A percentile compares a stretch with the other conserved stretches of the same genome.
Conservation (phyloP, 2,329 filamentous ascomycete genomes). For the Clarireedia paspali region DNA sequence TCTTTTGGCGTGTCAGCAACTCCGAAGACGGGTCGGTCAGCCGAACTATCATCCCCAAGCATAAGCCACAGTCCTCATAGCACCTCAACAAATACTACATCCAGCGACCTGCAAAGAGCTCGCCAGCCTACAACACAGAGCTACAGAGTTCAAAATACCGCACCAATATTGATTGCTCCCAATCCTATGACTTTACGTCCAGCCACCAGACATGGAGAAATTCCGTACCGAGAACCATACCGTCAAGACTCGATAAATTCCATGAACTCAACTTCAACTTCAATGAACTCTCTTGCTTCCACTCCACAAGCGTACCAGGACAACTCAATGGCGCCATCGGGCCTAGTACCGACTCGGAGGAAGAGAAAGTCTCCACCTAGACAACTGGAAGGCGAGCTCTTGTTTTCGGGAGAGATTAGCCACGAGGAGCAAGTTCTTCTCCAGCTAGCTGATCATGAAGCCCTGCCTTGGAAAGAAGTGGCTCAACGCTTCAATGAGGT, state of each 20-base stretch:
- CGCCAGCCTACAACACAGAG: conserved; percentile 10
- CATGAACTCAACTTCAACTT: conserved; percentile 19
- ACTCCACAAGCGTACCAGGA: conserved; percentile 11
- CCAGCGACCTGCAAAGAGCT: conserved; percentile 10
- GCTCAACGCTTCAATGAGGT: conserved; percentile 25
- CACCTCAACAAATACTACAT: conserved; percentile 15
- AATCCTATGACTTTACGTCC: conserved; percentile 15
- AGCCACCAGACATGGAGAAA: conserved; percentile 10
- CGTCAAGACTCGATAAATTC: conserved; percentile 21
- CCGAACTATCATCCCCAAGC: conserved; percentile 14
- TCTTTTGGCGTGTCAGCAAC: conserved; percentile 21
- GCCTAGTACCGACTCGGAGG: conserved; percentile 8
- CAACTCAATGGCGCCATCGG: neutral
- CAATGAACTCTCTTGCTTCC: conserved; percentile 14
- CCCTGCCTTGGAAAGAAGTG: conserved; percentile 31
- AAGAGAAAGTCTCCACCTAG: conserved; percentile 21
- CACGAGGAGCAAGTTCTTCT: conserved; percentile 29
- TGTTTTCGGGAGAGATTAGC: conserved; percentile 17
- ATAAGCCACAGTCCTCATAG: conserved; percentile 15
- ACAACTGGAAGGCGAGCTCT: conserved; percentile 8
- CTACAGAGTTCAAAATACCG: conserved; percentile 10
- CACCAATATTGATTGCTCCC: conserved; percentile 22
- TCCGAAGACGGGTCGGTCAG: conserved; percentile 11
- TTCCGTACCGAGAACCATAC: conserved; percentile 10
- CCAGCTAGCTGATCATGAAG: conserved; percentile 28